phyloP scores from a whole-genome alignment of 345 rosid species.

The Noccaea caerulescens region DNA sequence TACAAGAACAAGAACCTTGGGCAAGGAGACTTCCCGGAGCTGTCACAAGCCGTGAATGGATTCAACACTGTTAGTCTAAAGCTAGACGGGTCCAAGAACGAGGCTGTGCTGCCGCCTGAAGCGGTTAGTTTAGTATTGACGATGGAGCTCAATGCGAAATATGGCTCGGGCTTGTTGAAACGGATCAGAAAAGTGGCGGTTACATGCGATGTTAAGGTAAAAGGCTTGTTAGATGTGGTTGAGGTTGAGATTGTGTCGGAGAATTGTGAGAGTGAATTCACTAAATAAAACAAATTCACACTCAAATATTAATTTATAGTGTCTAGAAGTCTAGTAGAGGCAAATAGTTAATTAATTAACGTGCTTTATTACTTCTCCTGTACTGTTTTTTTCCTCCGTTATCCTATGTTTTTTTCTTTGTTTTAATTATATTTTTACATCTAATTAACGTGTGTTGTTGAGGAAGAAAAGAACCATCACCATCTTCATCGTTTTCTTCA shows the following conservation, averaged over 20 bases:
- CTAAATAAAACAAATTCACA: neutral
- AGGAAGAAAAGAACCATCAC: neutral
- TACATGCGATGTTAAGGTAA: conserved; percentile 57
- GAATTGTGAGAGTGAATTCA: conserved; percentile 50
- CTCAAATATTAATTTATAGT: neutral
- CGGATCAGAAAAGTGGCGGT: conserved; percentile 43
- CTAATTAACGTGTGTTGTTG: neutral
- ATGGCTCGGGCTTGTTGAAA: conserved; percentile 38
- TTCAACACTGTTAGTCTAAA: conserved; percentile 8
- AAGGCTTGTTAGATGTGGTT: conserved; percentile 40
- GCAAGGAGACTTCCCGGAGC: conserved; percentile 19
- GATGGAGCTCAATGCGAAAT: conserved; percentile 28
- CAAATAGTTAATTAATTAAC: neutral
- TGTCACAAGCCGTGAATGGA: conserved; percentile 18
- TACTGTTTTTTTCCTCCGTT: neutral
- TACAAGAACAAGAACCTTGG: conserved; percentile 27
- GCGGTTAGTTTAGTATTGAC: conserved; percentile 35
- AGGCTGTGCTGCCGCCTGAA: conserved; percentile 5
- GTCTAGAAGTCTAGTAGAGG: neutral
- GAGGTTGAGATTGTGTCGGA: conserved; percentile 49
- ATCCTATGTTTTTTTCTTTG: neutral
- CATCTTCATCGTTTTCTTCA: no score
- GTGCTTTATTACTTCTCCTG: neutral
- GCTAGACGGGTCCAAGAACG: conserved; percentile 24
- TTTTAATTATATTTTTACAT: neutral